These are phyloP conservation scores for Xerocomus spinulosus DNA, from an alignment of 768 basidiomycete species.

Conservation along the genomic window DNA sequence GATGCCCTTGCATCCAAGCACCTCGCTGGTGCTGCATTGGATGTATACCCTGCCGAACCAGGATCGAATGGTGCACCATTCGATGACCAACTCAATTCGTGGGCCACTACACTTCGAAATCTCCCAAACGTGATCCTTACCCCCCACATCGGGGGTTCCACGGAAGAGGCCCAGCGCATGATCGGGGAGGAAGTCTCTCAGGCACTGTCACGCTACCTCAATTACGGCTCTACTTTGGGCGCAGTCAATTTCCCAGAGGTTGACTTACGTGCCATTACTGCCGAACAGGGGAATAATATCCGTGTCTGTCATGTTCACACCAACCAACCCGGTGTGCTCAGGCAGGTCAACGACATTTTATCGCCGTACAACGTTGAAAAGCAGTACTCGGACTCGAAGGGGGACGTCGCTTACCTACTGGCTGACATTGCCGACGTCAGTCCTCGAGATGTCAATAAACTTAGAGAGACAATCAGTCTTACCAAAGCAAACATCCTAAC, in stretches of 20 bases:
- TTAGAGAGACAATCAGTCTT: constrained; percentile 72
- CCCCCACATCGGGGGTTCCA: constrained; percentile 98
- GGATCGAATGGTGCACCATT: constrained; percentile 87
- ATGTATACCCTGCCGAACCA: constrained; percentile 94
- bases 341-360: constrained; percentile 89
- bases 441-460: constrained; percentile 66
- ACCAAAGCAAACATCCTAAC: constrained; percentile 89
- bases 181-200: constrained; percentile 93
- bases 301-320: constrained; percentile 94
- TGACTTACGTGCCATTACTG: constrained; percentile 86
- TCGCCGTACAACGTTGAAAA: constrained; percentile 98
- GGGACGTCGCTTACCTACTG: constrained; percentile 91
- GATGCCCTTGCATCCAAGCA: constrained; percentile 78
- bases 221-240: constrained; percentile 84
- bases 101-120: constrained; percentile 69
- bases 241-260: constrained; percentile 99
- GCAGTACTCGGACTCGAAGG: constrained; percentile 97
- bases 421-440: constrained; percentile 94
- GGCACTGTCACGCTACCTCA: constrained; percentile 83
- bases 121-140: constrained; percentile 94
- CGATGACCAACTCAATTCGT: constrained; percentile 82
- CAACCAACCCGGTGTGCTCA: constrained; percentile 94
- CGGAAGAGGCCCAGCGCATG: constrained; percentile 96
- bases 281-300: constrained; percentile 74
- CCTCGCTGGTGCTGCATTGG: constrained; percentile 82